Base-by-base conservation (phyloP, 2,329 filamentous ascomycete species). In the Claviceps sp. region DNA sequence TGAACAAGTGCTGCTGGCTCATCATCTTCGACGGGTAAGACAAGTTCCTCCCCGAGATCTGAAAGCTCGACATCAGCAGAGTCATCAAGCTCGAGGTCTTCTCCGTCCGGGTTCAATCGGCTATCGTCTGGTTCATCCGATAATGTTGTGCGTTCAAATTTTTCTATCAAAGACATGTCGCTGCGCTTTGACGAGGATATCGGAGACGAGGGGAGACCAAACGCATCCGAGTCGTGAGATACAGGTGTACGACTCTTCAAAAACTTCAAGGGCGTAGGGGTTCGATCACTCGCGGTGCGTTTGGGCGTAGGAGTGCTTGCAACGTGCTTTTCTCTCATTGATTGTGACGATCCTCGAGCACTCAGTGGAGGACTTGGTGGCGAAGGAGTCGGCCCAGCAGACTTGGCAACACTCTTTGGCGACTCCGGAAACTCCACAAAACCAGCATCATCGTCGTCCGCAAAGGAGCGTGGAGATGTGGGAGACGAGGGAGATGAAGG, bases 121-220 rank as follows among this genome's bases (percentile, higher is more conserved):
- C 38, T n/a, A 23, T 29, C 39, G 42, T 40, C 17, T 23, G 38
- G 23, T 34, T 22, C 16, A 23, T 46, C 5, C 45, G 38, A 8
- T 13, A 29, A 13, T 36, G 36, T n/a, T 29, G 22, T 5, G 17
- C 17, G 22, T 14, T 36, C 39, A 2, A 23, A 14, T 14, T 20
- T 29, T 48, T 39, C 22, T 36, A 22, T 20, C 22, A 22, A 39
- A 23, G 40, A 16, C 47, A 8, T 40, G 13, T 29, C 20, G 16
- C 13, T 26, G 3, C 14, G 14, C n/a, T 29, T 34, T 22, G 20
- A 42, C 2, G 42, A 9, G 20, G 47, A 23, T n/a, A 39, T 23
- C n/a, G 53, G 53, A 14, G 53, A 54, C 3, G 53, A 52, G 11
- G 53, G 50, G 36, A 54, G 53, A 36, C 34, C 47, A 36, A 49